Base-by-base conservation (phyloP, 495 filamentous ascomycete genomes). In the Talaromyces adpressus region DNA sequence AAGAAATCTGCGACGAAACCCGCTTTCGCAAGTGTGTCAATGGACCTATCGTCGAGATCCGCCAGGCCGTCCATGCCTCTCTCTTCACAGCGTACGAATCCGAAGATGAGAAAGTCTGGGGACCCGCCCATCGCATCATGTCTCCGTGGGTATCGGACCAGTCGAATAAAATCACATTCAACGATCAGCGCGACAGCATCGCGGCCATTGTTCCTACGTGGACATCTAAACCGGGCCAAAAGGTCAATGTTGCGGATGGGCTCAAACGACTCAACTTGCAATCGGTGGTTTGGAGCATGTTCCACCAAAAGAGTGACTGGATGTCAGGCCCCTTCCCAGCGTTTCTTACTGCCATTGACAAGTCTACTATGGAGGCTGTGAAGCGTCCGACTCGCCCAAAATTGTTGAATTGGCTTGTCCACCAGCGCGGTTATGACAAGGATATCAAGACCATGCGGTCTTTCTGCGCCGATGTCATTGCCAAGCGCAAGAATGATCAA, bases 1-100 rank as follows among this genome's bases (percentile, higher is more conserved):
- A 90, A 56, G 90, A 92, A 70, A 71, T 89, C 34, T 91, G 86
- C 71, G 86, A 93, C 69, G 85, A 91, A 72, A 85, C 74, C 29
- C 77, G 86, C 49, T 94, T 92, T 71, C 70, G 80, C 22, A 93
- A 93, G 72, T 78, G 75, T 64, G 79, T 90, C 6, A 73, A 73
- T 5, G 82, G 79, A 1, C 73, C 85, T 20, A 79, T 92, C 27
- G 62, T 77, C 22, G 79, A 90, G 69, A 80, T 91, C 62, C 74
- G 88, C 64, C 76, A 84, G 63, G 84, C 83, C 20, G 84, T 88
- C 2, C 79, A 85, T 62, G 84, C 89, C 74, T 87, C 88, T 53
- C 78, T 92, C n/a, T 93, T 93, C 75, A 91, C 88, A 0, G 89
- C 90, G 0, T 78, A 79, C 36, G 66, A 79, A 23, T 77, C 80